These are phyloP conservation scores for Trifolium subterraneum DNA, from an alignment of 306 rosid genomes.

Conservation along the genomic window DNA sequence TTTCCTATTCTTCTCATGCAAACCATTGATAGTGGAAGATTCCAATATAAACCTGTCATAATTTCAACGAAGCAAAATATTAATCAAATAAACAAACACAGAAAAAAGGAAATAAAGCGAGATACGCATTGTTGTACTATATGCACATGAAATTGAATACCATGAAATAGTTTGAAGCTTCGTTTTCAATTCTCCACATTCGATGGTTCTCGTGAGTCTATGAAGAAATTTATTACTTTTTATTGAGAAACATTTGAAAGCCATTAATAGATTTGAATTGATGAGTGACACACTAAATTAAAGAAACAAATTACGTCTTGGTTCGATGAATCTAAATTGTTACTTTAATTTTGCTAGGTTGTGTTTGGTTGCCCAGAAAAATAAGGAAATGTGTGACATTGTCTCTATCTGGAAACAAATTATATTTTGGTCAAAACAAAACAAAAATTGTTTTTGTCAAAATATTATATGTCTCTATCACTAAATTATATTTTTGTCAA, in stretches of 20 bases:
- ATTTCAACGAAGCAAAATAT: not conserved
- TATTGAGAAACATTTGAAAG: not conserved
- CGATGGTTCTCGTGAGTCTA: conserved; percentile 60
- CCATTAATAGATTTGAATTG: not conserved
- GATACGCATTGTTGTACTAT: not conserved
- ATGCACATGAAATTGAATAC: conserved; percentile 34
- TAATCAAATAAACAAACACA: not conserved
- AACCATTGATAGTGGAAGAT: conserved; percentile 76
- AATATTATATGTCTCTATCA: too few species aligned
- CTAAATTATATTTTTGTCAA: too few species aligned
- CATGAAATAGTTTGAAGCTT: conserved; percentile 47
- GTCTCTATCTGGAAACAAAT: not conserved
- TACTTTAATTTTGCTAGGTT: not conserved
- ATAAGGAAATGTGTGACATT: not conserved
- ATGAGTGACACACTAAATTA: not conserved
- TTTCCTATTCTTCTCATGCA: conserved; percentile 47
- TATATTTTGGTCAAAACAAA: too few species aligned
- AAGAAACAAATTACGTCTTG: not conserved
- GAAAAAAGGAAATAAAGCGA: not conserved
- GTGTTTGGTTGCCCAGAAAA: not conserved
- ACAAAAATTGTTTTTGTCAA: too few species aligned
- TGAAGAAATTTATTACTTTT: conserved; percentile 21
- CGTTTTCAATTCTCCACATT: conserved; percentile 60
- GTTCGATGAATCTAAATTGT: not conserved
- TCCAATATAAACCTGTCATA: conserved; percentile 35